Percentiles rank a stretch among this genome's conserved stretches.
Evolutionary conservation across 2,329 filamentous ascomycete species (phyloP).

Genomic region (Talaromyces pinophilus): DNA sequence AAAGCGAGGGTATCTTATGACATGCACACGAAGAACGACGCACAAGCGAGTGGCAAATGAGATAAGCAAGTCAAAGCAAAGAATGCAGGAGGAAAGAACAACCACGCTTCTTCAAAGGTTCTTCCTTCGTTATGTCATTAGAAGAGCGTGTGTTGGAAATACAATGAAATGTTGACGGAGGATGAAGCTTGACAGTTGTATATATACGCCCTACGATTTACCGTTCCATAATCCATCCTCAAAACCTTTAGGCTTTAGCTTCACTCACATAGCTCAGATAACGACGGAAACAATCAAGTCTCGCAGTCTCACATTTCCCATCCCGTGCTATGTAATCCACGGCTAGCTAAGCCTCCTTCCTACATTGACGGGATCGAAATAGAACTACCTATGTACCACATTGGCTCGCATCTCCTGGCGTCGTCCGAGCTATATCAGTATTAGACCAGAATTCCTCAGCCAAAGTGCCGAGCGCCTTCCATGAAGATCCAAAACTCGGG

Average conservation of each 20-base stretch:
- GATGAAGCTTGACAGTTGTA: background rate
- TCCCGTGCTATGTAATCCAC: background rate
- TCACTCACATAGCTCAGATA: constrained; percentile 2
- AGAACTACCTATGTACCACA: background rate
- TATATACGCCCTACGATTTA: background rate
- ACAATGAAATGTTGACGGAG: background rate
- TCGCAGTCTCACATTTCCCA: constrained; percentile 1
- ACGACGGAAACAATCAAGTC: background rate
- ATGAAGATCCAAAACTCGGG: background rate
- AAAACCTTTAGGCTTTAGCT: background rate
- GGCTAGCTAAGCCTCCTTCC: background rate
- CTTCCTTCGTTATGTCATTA: constrained; percentile 5
- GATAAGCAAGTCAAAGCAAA: constrained; percentile 12
- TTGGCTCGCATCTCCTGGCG: background rate
- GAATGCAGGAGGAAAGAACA: constrained; percentile 2
- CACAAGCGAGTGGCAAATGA: constrained; percentile 20
- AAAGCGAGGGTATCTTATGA: constrained; percentile 17
- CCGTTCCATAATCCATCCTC: background rate
- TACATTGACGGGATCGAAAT: constrained; percentile 11
- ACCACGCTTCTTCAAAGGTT: background rate
- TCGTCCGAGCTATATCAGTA: background rate
- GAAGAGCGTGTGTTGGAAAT: background rate
- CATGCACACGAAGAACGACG: background rate
- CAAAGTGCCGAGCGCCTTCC: background rate
- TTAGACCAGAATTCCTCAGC: background rate